A percentile compares a stretch with the other conserved stretches of the same genome.
Evolutionary conservation across 305 asterid genomes (phyloP).

Genomic region (Solanum hybrid): DNA sequence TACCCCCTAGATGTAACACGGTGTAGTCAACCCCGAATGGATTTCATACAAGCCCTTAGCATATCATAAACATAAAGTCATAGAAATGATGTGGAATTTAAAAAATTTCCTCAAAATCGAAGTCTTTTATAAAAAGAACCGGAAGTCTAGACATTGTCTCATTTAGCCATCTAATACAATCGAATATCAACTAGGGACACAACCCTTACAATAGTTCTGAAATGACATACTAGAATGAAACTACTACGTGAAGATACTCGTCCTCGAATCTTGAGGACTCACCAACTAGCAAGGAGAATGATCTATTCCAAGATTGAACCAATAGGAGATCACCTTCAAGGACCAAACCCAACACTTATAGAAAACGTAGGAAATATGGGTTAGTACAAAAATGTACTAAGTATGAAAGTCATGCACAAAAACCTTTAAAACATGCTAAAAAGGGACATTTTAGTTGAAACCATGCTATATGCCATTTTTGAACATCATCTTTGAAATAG

Average conservation of each 20-base stretch:
- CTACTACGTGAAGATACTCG: neutral
- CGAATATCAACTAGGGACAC: neutral
- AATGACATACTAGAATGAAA: neutral
- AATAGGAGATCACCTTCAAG: neutral
- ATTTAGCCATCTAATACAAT: neutral
- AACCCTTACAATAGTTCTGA: neutral
- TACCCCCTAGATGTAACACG: neutral
- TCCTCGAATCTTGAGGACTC: neutral
- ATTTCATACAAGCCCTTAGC: neutral
- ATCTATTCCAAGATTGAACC: neutral
- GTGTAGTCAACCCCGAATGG: neutral
- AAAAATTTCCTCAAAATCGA: neutral
- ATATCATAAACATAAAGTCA: neutral
- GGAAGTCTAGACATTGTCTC: neutral
- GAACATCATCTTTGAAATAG: no score
- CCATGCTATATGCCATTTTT: no score
- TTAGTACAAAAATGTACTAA: neutral
- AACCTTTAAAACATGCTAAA: no score
- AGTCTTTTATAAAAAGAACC: neutral
- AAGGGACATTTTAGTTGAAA: no score
- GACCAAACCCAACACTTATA: neutral
- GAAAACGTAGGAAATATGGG: neutral
- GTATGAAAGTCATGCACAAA: neutral
- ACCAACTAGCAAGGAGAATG: neutral
- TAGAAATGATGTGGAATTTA: neutral